A percentile compares a stretch with the other conserved stretches of the same genome.
Evolutionary conservation across 2,329 filamentous ascomycete genomes (phyloP).

Genomic region (Diaporthe sp.): DNA sequence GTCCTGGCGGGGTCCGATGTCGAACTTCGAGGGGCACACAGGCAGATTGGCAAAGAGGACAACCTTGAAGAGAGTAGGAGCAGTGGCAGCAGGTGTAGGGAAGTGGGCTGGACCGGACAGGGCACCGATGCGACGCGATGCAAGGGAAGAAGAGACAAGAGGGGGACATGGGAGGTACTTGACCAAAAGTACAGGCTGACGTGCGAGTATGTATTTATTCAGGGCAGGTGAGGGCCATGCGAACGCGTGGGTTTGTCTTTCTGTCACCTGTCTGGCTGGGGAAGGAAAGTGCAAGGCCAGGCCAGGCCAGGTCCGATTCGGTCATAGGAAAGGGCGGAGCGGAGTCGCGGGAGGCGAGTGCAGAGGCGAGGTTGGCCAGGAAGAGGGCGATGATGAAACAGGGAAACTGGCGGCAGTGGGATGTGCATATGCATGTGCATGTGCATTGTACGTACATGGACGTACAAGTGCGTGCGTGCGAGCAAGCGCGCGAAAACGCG

Average conservation of each 20-base stretch:
- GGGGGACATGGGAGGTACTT: conserved; percentile 36
- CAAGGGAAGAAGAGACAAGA: neutral
- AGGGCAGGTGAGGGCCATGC: neutral
- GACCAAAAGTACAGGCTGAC: conserved; percentile 8
- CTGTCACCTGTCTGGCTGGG: neutral
- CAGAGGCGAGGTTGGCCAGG: conserved; percentile 3
- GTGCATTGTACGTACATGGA: neutral
- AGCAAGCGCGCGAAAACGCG: neutral
- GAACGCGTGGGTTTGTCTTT: neutral
- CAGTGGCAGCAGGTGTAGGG: neutral
- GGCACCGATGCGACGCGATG: conserved; percentile 14
- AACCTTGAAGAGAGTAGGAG: neutral
- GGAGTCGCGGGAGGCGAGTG: conserved; percentile 12
- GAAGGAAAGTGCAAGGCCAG: neutral
- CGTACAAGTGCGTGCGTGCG: conserved; percentile 9
- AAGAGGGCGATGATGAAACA: conserved; percentile 22
- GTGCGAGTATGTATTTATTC: conserved; percentile 22
- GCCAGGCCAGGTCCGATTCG: neutral
- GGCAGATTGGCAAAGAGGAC: neutral
- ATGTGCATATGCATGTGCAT: conserved; percentile 3
- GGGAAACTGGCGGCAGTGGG: conserved; percentile 9
- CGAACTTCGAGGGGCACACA: neutral
- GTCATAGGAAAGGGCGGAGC: conserved; percentile 17
- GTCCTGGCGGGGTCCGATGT: conserved; percentile 27
- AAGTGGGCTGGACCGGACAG: neutral